Percentiles rank a stretch among this genome's conserved stretches.
Conservation (phyloP, 306 rosid genomes). For the Betula pendula region DNA sequence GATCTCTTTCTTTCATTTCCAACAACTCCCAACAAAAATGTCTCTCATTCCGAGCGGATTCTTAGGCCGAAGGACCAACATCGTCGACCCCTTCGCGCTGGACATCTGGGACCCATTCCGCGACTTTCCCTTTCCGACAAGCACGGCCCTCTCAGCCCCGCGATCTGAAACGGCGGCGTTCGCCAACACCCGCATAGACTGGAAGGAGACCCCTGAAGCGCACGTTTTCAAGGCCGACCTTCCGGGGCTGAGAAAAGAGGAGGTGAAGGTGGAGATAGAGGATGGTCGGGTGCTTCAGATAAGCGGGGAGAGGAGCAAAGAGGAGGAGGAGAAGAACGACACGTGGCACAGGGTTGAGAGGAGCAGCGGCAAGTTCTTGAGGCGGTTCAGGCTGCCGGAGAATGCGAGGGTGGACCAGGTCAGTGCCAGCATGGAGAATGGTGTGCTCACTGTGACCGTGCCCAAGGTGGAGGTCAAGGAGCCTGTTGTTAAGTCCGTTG, state of each 20-base stretch:
- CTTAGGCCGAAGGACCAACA: slow-evolving; percentile 18
- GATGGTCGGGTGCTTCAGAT: slow-evolving; percentile 33
- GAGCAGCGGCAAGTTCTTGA: slow-evolving; percentile 37
- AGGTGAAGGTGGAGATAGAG: slow-evolving; percentile 36
- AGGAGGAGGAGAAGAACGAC: slow-evolving; percentile 26
- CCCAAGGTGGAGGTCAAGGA: slow-evolving; percentile 30
- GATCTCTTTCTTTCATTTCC: no score
- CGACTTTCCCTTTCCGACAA: not conserved
- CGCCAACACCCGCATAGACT: slow-evolving; percentile 17
- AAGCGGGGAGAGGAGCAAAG: slow-evolving; percentile 34
- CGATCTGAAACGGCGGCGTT: slow-evolving; percentile 20
- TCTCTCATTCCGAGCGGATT: slow-evolving; percentile 16
- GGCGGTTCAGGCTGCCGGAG: slow-evolving; percentile 40
- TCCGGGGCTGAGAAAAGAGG: slow-evolving; percentile 32
- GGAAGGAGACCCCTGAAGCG: slow-evolving; percentile 31
- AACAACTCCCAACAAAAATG: slow-evolving; percentile 6
- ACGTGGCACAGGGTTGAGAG: slow-evolving; percentile 44
- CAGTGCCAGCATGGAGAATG: slow-evolving; percentile 36
- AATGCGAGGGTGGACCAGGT: slow-evolving; percentile 26
- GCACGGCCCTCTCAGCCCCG: no score
- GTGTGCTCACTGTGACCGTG: slow-evolving; percentile 42
- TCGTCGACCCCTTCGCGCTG: slow-evolving; percentile 8
- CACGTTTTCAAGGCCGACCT: slow-evolving; percentile 36
- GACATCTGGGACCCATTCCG: slow-evolving; percentile 27
- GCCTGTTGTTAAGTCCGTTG: slow-evolving; percentile 19